Conservation (phyloP, 805 yeast genomes). For the Candida sanyiensis region DNA sequence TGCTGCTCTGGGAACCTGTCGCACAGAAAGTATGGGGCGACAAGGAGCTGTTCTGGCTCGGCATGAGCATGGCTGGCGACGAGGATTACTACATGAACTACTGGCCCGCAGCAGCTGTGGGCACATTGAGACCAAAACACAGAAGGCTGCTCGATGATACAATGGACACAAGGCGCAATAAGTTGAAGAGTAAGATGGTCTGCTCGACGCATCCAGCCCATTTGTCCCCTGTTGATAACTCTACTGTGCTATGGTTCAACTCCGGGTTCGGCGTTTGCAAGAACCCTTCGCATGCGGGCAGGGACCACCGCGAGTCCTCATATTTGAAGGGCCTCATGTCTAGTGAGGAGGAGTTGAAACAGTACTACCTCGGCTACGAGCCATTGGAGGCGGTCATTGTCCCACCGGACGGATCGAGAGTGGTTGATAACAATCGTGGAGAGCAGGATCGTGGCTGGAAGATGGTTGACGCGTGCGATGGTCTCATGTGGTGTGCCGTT, state of each 20-base stretch:
- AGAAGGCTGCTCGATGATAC: constrained; percentile 16
- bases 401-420: constrained; percentile 41
- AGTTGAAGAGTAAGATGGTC: constrained; percentile 33
- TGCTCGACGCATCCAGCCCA: constrained; percentile 63
- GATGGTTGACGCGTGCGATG: constrained; percentile 40
- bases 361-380: constrained; percentile 33
- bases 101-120: constrained; percentile 52
- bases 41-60: constrained; percentile 63
- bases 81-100: constrained; percentile 47
- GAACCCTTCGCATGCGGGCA: constrained; percentile 25
- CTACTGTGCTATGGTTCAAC: constrained; percentile 51
- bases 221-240: constrained; percentile 40
- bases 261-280: constrained; percentile 52
- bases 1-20: constrained; percentile 36
- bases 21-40: constrained; percentile 56
- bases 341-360: constrained; percentile 23
- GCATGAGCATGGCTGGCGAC: constrained; percentile 49
- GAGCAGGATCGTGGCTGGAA: constrained; percentile 41
- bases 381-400: constrained; percentile 39
- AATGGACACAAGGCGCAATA: constrained; percentile 13
- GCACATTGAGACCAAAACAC: constrained; percentile 31
- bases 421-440: constrained; percentile 28
- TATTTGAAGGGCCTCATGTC: constrained; percentile 11
- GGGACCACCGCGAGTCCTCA: constrained; percentile 27
- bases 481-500: constrained; percentile 55